Conservation (phyloP, 495 filamentous ascomycete genomes). For the Tuber umbilicatum region DNA sequence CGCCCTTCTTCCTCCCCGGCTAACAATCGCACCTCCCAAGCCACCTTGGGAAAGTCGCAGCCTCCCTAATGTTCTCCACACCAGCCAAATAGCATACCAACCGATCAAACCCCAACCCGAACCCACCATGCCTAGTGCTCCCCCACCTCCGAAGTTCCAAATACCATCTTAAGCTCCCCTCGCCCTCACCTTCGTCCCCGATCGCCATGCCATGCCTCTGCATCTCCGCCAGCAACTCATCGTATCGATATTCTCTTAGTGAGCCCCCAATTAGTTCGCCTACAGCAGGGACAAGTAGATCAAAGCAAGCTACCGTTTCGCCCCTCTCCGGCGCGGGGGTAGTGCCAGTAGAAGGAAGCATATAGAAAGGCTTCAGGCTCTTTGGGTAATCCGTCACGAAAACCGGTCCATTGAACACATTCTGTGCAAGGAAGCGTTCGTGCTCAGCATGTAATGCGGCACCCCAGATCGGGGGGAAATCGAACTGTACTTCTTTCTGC, state of each 20-base stretch:
- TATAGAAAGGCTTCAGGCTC: conserved; percentile 90
- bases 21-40: conserved; percentile 86
- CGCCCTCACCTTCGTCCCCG: conserved; percentile 41
- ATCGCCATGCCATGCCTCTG: conserved; percentile 48
- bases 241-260: conserved; percentile 79
- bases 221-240: conserved; percentile 68
- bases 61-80: conserved; percentile 75
- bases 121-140: conserved; percentile 90
- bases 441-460: conserved; percentile 81
- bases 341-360: conserved; percentile 49
- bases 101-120: conserved; percentile 89
- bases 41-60: conserved; percentile 84
- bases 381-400: conserved; percentile 92
- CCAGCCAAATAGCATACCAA: conserved; percentile 80
- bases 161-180: conserved; percentile 74
- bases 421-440: conserved; percentile 76
- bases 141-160: conserved; percentile 90
- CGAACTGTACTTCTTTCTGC: conserved; percentile 52
- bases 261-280: conserved; percentile 91
- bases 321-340: conserved; percentile 13
- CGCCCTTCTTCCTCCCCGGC: conserved; percentile 24
- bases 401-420: conserved; percentile 63
- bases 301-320: conserved; percentile 84
- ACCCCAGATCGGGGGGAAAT: conserved; percentile 62
- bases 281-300: conserved; percentile 81